Conservation (phyloP, 306 rosid species). For the Glycyrrhiza uralensis region DNA sequence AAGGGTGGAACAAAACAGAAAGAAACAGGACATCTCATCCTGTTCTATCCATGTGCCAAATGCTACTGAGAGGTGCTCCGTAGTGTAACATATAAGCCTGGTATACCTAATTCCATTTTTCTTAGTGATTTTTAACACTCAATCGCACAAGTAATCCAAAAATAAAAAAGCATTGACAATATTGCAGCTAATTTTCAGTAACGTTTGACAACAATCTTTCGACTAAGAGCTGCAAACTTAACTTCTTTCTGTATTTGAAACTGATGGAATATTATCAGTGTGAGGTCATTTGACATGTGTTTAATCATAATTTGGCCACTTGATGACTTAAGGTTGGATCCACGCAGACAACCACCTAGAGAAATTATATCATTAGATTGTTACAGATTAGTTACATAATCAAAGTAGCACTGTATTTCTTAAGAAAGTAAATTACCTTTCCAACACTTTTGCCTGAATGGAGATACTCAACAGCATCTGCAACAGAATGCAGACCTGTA, state of each 20-base stretch:
- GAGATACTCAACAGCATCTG: constrained; percentile 91
- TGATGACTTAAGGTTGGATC: constrained; percentile 63
- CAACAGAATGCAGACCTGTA: constrained; percentile 67
- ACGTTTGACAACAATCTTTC: constrained; percentile 11
- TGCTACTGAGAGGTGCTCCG: background rate
- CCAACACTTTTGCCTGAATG: constrained; percentile 97
- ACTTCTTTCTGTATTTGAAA: constrained; percentile 11
- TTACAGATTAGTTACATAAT: constrained; percentile 1
- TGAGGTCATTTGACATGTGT: background rate
- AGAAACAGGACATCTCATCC: too few relatives aligned
- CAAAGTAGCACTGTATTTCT: background rate
- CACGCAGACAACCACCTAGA: constrained; percentile 83
- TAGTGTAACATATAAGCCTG: background rate
- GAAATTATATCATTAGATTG: constrained; percentile 4
- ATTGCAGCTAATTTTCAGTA: background rate
- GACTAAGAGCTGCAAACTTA: constrained; percentile 3
- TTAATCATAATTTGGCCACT: constrained; percentile 62
- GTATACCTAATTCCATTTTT: constrained; percentile 10
- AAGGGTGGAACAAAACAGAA: too few relatives aligned
- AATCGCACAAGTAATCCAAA: background rate
- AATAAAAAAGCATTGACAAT: background rate
- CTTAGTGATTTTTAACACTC: background rate
- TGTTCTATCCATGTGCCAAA: background rate
- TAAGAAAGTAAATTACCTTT: constrained; percentile 57
- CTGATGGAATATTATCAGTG: background rate